phyloP scores from a whole-genome alignment of 495 filamentous ascomycete species.

The Tuber magnatum region DNA sequence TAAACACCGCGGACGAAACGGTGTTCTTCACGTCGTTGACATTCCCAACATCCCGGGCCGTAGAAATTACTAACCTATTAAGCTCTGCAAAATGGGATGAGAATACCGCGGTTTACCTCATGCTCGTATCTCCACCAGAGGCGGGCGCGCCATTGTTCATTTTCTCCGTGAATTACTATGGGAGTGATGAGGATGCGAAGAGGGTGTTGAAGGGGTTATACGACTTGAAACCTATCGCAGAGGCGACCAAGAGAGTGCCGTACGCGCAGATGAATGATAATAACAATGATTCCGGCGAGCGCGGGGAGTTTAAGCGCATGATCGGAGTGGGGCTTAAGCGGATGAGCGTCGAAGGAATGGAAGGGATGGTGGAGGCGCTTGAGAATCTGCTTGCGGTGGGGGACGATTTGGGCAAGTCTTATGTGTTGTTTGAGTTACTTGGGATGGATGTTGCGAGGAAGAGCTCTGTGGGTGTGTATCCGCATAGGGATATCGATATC shows the following conservation, averaged over 20 bases:
- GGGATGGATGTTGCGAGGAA: neutral
- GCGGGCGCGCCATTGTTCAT: neutral
- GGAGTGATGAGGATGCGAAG: neutral
- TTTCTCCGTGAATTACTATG: neutral
- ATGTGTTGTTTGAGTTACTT: neutral
- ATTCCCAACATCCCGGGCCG: neutral
- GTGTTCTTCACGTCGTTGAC: neutral
- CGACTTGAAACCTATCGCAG: neutral
- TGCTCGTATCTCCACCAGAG: neutral
- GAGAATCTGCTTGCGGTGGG: neutral
- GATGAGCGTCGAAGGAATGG: neutral
- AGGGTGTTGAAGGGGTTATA: neutral
- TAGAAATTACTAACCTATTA: neutral
- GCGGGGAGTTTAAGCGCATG: neutral
- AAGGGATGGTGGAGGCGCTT: neutral
- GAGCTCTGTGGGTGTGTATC: neutral
- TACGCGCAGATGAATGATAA: neutral
- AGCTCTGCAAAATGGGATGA: neutral
- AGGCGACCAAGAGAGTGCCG: neutral
- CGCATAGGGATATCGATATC: constrained; percentile 1
- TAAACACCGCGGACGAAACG: neutral
- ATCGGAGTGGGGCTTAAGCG: neutral
- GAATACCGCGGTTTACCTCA: neutral
- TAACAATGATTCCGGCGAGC: neutral
- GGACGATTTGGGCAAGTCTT: neutral